Evolutionary conservation across 768 basidiomycete species (phyloP).

Genomic region (Podaxis pistillaris): DNA sequence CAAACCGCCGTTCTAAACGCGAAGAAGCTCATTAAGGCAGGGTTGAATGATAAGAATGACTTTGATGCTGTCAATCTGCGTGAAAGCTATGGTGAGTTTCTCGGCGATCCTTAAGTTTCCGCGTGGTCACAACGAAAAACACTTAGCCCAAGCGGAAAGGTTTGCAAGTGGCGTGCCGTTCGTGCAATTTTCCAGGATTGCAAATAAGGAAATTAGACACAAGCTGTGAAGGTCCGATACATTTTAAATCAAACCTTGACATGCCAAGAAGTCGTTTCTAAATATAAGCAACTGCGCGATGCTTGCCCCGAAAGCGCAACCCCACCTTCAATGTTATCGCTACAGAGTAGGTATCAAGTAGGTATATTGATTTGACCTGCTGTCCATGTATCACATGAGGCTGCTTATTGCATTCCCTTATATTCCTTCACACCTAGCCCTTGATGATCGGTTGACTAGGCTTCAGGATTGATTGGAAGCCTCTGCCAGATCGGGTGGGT

Average conservation of each 20-base stretch:
- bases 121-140: not conserved
- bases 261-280: not conserved
- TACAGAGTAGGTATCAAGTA: not conserved
- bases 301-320: too few species aligned
- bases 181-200: constrained; percentile 53
- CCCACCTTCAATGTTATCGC: not conserved
- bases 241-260: not conserved
- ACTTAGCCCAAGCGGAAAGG: constrained; percentile 58
- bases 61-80: constrained; percentile 64
- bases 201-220: constrained; percentile 63
- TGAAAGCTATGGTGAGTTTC: constrained; percentile 55
- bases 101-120: not conserved
- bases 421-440: not conserved
- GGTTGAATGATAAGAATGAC: constrained; percentile 59
- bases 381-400: not conserved
- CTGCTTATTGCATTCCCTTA: not conserved
- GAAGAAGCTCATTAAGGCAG: constrained; percentile 53
- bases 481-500: too few species aligned
- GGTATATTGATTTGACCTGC: not conserved
- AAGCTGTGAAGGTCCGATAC: constrained; percentile 40
- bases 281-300: not conserved
- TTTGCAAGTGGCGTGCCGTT: constrained; percentile 60
- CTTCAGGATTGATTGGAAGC: too few species aligned
- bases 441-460: too few species aligned
- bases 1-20: constrained; percentile 49